phyloP scores from a whole-genome alignment of 257 asterid species.

The Solanum clarkiae region DNA sequence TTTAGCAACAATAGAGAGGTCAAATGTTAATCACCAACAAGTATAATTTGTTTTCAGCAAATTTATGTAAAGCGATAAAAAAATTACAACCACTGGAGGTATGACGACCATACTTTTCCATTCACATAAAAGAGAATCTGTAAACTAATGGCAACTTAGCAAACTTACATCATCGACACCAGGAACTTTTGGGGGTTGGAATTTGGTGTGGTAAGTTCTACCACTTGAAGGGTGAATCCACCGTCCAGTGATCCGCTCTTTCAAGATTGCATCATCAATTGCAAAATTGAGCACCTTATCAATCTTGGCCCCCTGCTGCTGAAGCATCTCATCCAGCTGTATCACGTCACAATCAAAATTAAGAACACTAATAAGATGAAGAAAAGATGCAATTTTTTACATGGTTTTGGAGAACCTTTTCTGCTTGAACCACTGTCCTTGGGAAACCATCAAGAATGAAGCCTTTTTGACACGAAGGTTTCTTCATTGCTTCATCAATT shows the following conservation, averaged over 20 bases:
- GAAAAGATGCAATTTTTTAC: neutral
- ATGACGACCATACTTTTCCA: neutral
- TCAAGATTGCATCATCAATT: constrained; percentile 84
- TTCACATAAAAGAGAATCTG: neutral
- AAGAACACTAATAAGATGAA: neutral
- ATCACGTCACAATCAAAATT: neutral
- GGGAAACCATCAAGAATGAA: constrained; percentile 99
- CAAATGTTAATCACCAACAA: neutral
- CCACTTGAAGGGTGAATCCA: constrained; percentile 99
- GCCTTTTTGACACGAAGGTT: constrained; percentile 88
- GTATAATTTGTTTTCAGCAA: neutral
- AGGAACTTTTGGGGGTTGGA: constrained; percentile 72
- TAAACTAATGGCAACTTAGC: neutral
- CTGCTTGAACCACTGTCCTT: constrained; percentile 85
- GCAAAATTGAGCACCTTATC: constrained; percentile 95
- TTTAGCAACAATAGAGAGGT: neutral
- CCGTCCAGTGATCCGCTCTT: constrained; percentile 96
- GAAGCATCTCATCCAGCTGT: constrained; percentile 97
- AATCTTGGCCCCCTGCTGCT: constrained; percentile 61
- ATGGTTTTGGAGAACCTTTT: constrained; percentile 41
- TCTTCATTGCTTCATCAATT: constrained; percentile 85
- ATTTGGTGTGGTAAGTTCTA: constrained; percentile 71
- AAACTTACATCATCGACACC: constrained; percentile 74
- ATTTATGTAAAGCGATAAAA: neutral
- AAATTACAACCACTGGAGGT: neutral